Conservation (phyloP, 768 basidiomycete genomes). For the Tephrocybe sp. region DNA sequence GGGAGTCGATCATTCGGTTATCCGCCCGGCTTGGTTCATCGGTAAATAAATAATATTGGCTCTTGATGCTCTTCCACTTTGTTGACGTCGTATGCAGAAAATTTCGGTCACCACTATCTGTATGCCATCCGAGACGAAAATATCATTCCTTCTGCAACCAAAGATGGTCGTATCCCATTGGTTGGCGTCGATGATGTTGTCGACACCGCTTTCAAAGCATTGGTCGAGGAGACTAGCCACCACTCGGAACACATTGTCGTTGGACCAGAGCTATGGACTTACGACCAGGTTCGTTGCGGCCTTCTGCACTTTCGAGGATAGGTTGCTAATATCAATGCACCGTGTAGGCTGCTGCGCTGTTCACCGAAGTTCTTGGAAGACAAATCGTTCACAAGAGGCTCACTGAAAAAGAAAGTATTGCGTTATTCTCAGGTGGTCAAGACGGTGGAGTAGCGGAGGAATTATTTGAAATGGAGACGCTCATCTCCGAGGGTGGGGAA, state of each 20-base stretch:
- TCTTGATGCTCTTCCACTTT: neutral
- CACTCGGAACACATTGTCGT: slow-evolving; percentile 28
- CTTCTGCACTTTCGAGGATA: neutral
- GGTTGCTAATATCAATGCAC: slow-evolving; percentile 26
- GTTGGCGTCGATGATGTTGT: slow-evolving; percentile 33
- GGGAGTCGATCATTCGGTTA: slow-evolving; percentile 29
- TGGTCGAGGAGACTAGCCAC: slow-evolving; percentile 21
- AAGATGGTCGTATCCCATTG: slow-evolving; percentile 26
- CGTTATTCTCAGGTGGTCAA: slow-evolving; percentile 16
- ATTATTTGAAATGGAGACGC: slow-evolving; percentile 17
- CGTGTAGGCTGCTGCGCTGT: slow-evolving; percentile 22
- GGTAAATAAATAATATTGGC: slow-evolving; percentile 24
- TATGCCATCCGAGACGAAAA: slow-evolving; percentile 22
- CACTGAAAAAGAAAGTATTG: slow-evolving; percentile 16
- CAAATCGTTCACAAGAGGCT: slow-evolving; percentile 26
- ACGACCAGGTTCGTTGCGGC: slow-evolving; percentile 25
- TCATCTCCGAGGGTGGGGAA: slow-evolving; percentile 21
- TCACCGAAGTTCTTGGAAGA: slow-evolving; percentile 25
- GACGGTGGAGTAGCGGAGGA: slow-evolving; percentile 16
- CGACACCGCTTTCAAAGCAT: slow-evolving; percentile 26
- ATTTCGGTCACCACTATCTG: slow-evolving; percentile 18
- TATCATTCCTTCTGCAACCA: slow-evolving; percentile 24
- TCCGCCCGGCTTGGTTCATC: slow-evolving; percentile 37
- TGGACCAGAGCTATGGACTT: slow-evolving; percentile 29
- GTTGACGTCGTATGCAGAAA: neutral